phyloP scores from a whole-genome alignment of 306 rosid species.

The Sechiopsis laciniata region DNA sequence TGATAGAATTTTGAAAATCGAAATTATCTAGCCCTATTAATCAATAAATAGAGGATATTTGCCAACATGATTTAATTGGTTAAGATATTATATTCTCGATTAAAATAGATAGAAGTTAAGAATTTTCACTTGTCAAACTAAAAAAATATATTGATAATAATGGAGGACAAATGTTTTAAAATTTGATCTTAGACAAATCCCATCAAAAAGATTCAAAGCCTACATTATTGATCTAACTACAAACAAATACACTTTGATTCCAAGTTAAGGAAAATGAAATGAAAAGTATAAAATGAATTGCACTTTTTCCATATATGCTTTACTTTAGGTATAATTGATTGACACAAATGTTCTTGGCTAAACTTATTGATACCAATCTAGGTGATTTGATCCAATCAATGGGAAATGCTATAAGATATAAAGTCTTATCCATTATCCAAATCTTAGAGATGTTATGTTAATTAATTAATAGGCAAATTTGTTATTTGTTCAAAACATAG shows the following conservation, averaged over 20 bases:
- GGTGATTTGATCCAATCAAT: constrained; percentile 2
- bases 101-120: no score
- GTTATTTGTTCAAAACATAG: background rate
- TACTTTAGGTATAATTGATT: no score
- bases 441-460: background rate
- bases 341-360: no score
- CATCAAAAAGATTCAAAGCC: background rate
- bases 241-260: background rate
- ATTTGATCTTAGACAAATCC: background rate
- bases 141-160: no score
- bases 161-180: background rate
- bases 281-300: background rate
- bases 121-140: no score
- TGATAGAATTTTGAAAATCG: background rate
- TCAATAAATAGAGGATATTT: no score
- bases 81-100: no score
- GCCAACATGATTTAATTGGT: no score
- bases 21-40: no score
- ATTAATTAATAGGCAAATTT: background rate
- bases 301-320: no score
- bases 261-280: constrained; percentile 4
- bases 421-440: constrained; percentile 15
- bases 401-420: background rate
- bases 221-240: constrained; percentile 9
- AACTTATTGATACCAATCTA: background rate